Base-by-base conservation (phyloP, 2,329 filamentous ascomycete genomes). In the Alternaria hordeiaustralica region DNA sequence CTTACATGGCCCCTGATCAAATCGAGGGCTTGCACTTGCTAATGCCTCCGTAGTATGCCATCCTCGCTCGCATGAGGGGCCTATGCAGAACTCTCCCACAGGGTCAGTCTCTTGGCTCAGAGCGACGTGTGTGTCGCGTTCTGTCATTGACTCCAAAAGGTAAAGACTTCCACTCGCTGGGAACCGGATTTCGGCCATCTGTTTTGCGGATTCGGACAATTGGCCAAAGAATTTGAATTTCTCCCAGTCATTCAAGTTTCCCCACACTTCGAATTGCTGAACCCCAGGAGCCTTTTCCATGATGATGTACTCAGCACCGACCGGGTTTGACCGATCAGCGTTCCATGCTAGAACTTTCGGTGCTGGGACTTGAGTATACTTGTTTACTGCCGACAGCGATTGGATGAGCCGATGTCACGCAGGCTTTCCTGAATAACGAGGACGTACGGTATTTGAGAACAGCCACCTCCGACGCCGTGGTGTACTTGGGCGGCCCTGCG, bases 301-400 rank as follows among this genome's bases (percentile, higher is more conserved):
- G 8, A 80, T 60, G 23, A 80, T 79, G 50, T 78, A 80, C 64
- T 81, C 78, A 2, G 67, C 65, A 6, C 77, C 74, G 11, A 80
- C 66, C 15, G 73, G 70, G 25, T 78, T 79, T 9, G 67, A 68
- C 10, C 64, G 2, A 25, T 76, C 68, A 9, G 65, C 65, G 55
- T 61, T 69, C 74, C 72, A 79, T 3, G 69, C 69, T 44, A 75
- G 49, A 20, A 79, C 72, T 58, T 70, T 69, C 3, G 73, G 68
- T 26, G 77, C 75, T 0, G 74, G 75, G 55, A 68, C 68, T 59
- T 21, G 45, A 62, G 67, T 71, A 58, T 64, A 68, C 33, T 23
- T 56, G 12, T 23, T 53, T 47, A 68, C 66, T 64, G 59, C 18
- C 45, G 45, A 33, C 28, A 57, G 18, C 18, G 23, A 61, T 57